Base-by-base conservation (phyloP, 2,329 filamentous ascomycete genomes). In the Ophiostoma tasmaniense region DNA sequence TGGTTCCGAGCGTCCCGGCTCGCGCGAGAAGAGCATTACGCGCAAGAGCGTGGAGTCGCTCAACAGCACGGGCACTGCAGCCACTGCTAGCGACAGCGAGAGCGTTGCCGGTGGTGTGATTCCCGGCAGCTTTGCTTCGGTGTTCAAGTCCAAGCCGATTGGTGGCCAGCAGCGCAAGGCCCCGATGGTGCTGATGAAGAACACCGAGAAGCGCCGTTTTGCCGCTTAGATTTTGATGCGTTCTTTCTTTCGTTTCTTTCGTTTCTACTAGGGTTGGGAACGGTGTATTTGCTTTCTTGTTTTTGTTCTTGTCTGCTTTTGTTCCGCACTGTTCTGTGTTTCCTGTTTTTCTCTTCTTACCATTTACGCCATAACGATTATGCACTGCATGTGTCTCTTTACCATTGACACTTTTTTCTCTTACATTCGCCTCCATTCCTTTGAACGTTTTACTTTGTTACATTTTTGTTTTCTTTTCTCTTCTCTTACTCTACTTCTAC, bases 171-270 rank as follows among this genome's bases (percentile, higher is more conserved):
- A 92, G 79, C 91, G 92, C 80, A 93, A 90, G 83, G 90, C 90
- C 74, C 90, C 92, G 68, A 90, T 93, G 84, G 87, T 97, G 76
- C 90, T 97, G 73, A 85, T 97, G 73, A 93, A 91, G 73, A 93
- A 89, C 78, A 90, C 89, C 72, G 93, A 96, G 83, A 97, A 96
- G 87, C 90, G 93, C 79, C 96, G 69, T 30, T 66, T 62, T 28
- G 67, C 67, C 1, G 66, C 66, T 25, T 73, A 69, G 52, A n/a
- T 10, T 50, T 1, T 30, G 8, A 1, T 14, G n/a, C 6, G 30
- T 8, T 45, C n/a, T 59, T 50, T 55, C 17, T 10, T 59, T 68
- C 25, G 33, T 22, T 25, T 39, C 2, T 52, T n/a, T 66, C 22
- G 39, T 50, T 25, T 50, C 25, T 33, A 50, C 35, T 59, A 14